Base-by-base conservation (phyloP, 2,329 filamentous ascomycete species). In the Balansia obtecta region DNA sequence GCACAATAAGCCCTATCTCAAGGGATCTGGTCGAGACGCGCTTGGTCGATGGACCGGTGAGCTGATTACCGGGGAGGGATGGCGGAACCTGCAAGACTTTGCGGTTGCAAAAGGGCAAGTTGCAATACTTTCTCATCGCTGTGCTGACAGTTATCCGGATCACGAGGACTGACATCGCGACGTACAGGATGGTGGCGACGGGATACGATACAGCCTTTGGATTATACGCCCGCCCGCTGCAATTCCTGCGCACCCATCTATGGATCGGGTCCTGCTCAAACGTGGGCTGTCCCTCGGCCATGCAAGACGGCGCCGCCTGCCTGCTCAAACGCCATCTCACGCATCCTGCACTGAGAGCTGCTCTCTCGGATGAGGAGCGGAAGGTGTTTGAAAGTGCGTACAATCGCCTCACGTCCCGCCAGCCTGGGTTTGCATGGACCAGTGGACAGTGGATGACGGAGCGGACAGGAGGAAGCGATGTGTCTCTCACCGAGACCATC, bases 361-460 rank as follows among this genome's bases (percentile, higher is more conserved):
- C 53, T 16, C 57, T 67, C 22, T 58, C 59, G 1, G 45, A 54
- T 4, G 54, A 60, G 2, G 61, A 69, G 53, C 65, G 65, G 8
- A 55, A 56, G 16, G 73, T 80, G 0, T 71, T 81, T 45, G 66
- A 73, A 38, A 70, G 76, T 40, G 76, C 76, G 3, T 79, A 73
- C 54, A 59, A 65, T 6, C 73, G 74, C 12, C 65, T 86, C 3
- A 77, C 68, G 1, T 77, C 74, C 4, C 68, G 75, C 4, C 71
- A 83, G 22, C 59, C 65, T 0, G 42, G 32, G 4, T 55, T 64
- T 16, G 76, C 78, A 0, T 88, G 83, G 84, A 88, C 83, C 0
- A 84, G 77, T 40, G 83, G 83, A 0, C 84, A 88, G 61, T 88
- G 85, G 84, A 87, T 88, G 84, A 88, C 84, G 0, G 83, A 87